phyloP scores from a whole-genome alignment of 2,329 filamentous ascomycete species.

The Elsinoe arachidis region DNA sequence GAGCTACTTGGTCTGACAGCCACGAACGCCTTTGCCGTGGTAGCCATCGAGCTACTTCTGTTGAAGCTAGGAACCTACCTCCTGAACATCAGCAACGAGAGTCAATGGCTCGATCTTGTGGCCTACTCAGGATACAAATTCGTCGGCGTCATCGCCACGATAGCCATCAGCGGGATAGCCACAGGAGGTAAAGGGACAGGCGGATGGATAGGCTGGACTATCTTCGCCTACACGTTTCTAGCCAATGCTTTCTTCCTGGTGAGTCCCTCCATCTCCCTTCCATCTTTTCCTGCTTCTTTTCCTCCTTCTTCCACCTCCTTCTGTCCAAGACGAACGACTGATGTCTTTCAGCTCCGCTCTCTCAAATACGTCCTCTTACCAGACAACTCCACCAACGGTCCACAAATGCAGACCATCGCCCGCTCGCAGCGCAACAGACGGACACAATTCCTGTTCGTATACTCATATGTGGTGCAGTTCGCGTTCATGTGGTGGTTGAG shows the following conservation, averaged over 20 bases:
- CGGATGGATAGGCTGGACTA: constrained; percentile 77
- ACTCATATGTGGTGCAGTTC: constrained; percentile 90
- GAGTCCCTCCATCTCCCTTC: constrained; percentile 30
- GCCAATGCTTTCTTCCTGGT: constrained; percentile 95
- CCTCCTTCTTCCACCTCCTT: not conserved
- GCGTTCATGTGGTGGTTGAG: constrained; percentile 84
- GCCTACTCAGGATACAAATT: constrained; percentile 99
- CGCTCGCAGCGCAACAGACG: constrained; percentile 77
- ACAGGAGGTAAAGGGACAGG: constrained; percentile 74
- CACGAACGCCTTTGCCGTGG: constrained; percentile 71
- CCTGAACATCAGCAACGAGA: constrained; percentile 85
- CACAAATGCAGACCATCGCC: constrained; percentile 61
- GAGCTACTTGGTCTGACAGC: constrained; percentile 87
- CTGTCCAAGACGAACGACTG: not conserved
- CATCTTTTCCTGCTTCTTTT: not conserved
- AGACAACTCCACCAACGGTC: constrained; percentile 54
- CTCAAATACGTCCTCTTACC: constrained; percentile 92
- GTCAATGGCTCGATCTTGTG: constrained; percentile 84
- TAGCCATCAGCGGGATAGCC: constrained; percentile 67
- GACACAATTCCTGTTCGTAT: constrained; percentile 87
- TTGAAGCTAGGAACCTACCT: constrained; percentile 91
- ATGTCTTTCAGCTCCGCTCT: constrained; percentile 65
- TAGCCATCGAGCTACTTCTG: constrained; percentile 79
- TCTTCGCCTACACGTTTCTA: constrained; percentile 85
- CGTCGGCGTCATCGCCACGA: constrained; percentile 86